phyloP scores from a whole-genome alignment of 805 yeast species.

The Yarrowia yakushimensis region DNA sequence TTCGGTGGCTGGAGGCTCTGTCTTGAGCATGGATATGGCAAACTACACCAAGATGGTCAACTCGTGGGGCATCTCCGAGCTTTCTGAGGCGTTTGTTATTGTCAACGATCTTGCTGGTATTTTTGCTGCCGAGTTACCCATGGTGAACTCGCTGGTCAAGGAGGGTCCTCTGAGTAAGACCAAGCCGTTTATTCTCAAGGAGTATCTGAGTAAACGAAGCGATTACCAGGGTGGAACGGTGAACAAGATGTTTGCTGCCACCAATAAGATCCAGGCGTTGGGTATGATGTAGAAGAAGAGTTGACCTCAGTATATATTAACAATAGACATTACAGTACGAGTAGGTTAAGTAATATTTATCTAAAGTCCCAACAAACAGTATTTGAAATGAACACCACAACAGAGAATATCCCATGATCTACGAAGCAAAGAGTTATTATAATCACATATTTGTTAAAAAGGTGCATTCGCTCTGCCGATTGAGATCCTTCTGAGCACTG shows the following conservation, averaged over 20 bases:
- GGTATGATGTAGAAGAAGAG: slow-evolving; percentile 21
- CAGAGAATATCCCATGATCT: background rate
- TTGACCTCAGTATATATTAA: background rate
- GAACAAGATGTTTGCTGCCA: slow-evolving; percentile 20
- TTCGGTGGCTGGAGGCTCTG: slow-evolving; percentile 76
- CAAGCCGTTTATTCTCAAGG: slow-evolving; percentile 47
- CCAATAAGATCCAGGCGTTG: slow-evolving; percentile 13
- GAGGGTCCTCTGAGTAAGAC: slow-evolving; percentile 69
- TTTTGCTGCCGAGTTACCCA: slow-evolving; percentile 78
- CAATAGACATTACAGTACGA: background rate
- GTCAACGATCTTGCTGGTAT: slow-evolving; percentile 79
- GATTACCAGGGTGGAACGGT: slow-evolving; percentile 46
- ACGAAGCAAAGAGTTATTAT: background rate
- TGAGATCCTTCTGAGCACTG: background rate
- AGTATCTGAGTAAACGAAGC: slow-evolving; percentile 62
- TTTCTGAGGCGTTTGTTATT: slow-evolving; percentile 62
- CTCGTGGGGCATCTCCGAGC: slow-evolving; percentile 59
- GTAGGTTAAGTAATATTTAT: too few relatives aligned
- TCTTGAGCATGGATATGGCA: slow-evolving; percentile 73
- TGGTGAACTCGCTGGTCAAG: slow-evolving; percentile 69
- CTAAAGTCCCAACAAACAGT: too few relatives aligned
- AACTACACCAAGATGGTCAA: slow-evolving; percentile 68
- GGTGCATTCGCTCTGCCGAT: background rate
- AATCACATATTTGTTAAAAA: background rate
- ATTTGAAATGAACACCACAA: too few relatives aligned